Base-by-base conservation (phyloP, 768 basidiomycete species). In the Fistulinella prunicolor region DNA sequence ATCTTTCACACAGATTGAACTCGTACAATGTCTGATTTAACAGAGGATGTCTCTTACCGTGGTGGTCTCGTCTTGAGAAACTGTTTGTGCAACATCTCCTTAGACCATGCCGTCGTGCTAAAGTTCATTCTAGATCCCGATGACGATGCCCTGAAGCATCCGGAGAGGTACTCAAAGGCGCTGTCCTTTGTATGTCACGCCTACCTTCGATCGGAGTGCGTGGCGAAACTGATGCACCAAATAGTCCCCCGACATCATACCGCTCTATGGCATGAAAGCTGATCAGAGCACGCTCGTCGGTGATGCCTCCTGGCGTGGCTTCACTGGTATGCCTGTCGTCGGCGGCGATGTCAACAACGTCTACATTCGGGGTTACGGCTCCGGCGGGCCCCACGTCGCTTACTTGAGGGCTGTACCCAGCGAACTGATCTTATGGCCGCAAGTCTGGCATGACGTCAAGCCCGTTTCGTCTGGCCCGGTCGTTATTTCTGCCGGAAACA, bases 391-490 rank as follows among this genome's bases (percentile, higher is more conserved):
- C n/a, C 9, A 49, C 12, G 16, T 42, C 21, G 49, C 38, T 13
- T 17, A 44, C 16, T 38, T 49, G 37, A 49, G 42, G 30, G 48
- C 13, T 14, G 16, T 50, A 4, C 49, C 49, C 3, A 46, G 43
- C 44, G 49, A 46, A 17, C 43, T 46, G 14, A 41, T 46, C 38
- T 19, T 50, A 13, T 50, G 49, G 44, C 49, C 38, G 9, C 49
- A 46, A 9, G 44, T 37, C 9, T 50, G 49, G 49, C 8, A 14
- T 2, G 6, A 1, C 0, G 24, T 39, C 3, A 12, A 36, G 0
- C 34, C 44, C 20, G 49, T 42, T 10, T 29, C 44, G 3, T 46
- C 44, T 20, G 28, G 44, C 17, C 44, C 38, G 0, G 21, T 46
- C n/a, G 44, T 23, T 3, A 50, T 50, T 35, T 2, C 24, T 2